phyloP scores from a whole-genome alignment of 306 rosid genomes.

The Canavalia ensiformis region DNA sequence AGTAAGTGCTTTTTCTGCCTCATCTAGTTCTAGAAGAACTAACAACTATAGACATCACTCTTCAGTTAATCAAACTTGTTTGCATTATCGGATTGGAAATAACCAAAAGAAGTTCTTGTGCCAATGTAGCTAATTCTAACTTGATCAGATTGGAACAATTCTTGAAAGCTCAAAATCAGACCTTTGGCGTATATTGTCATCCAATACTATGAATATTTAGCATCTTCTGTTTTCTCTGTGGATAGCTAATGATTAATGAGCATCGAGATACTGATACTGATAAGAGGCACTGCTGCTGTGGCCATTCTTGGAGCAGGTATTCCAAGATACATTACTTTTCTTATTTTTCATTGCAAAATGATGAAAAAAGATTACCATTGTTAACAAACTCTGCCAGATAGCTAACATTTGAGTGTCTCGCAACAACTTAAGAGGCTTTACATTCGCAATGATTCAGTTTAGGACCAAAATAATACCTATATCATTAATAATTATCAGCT shows the following conservation, averaged over 20 bases:
- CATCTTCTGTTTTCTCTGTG: constrained; percentile 39
- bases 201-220: constrained; percentile 61
- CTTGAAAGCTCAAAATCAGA: constrained; percentile 49
- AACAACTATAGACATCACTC: constrained; percentile 61
- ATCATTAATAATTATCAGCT: neutral
- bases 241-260: neutral
- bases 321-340: neutral
- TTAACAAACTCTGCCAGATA: neutral
- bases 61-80: constrained; percentile 47
- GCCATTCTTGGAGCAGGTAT: neutral
- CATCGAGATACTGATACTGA: neutral
- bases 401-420: neutral
- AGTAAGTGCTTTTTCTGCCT: constrained; percentile 49
- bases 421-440: neutral
- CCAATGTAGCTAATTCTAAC: constrained; percentile 25
- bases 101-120: constrained; percentile 40
- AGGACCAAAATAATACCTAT: neutral
- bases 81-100: constrained; percentile 51
- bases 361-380: neutral
- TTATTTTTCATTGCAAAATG: neutral
- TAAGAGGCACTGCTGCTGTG: neutral
- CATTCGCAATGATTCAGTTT: neutral
- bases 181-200: constrained; percentile 49
- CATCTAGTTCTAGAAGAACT: constrained; percentile 47
- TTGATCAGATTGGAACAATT: constrained; percentile 54